Percentiles rank a stretch among this genome's conserved stretches.
Conservation (phyloP, 768 basidiomycete genomes). For the Termitomyces sp. region DNA sequence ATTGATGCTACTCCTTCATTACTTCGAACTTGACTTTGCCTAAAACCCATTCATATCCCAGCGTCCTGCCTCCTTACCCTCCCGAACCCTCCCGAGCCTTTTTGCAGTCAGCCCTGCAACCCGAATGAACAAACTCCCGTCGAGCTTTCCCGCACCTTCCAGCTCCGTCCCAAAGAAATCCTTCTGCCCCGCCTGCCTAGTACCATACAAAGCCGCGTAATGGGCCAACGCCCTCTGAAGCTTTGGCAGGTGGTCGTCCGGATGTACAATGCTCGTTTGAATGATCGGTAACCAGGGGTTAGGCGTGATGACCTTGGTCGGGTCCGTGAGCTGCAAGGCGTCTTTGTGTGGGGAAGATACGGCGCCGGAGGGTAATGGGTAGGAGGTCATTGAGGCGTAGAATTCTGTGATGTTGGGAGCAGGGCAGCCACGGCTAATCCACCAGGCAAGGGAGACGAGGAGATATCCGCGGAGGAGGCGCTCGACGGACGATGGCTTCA, state of each 20-base stretch:
- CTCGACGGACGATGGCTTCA: conserved; percentile 37
- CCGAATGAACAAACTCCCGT: conserved; percentile 54
- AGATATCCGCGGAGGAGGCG: conserved; percentile 60
- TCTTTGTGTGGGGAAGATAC: conserved; percentile 20
- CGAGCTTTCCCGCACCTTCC: conserved; percentile 39
- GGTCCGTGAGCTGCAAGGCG: conserved; percentile 19
- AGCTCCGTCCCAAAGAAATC: conserved; percentile 27
- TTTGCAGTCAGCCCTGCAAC: conserved; percentile 37
- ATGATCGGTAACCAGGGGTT: conserved; percentile 60
- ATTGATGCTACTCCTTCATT: no score
- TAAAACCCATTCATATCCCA: conserved; percentile 18
- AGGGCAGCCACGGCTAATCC: conserved; percentile 53
- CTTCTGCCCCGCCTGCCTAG: conserved; percentile 20
- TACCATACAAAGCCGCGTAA: conserved; percentile 21
- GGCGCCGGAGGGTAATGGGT: conserved; percentile 13
- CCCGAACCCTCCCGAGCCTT: conserved; percentile 21
- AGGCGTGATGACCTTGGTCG: conserved; percentile 31
- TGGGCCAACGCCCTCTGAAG: conserved; percentile 25
- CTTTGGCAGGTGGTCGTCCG: conserved; percentile 46
- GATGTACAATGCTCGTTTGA: conserved; percentile 48
- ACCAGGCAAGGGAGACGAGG: conserved; percentile 44
- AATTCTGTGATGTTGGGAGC: conserved; percentile 44
- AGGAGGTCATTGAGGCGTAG: conserved; percentile 25
- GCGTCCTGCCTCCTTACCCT: conserved; percentile 14
- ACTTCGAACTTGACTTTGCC: no score